These are phyloP conservation scores for Umbelopsis vinacea DNA, from an alignment of 192 early-diverging fungal species.

Conservation along the genomic window DNA sequence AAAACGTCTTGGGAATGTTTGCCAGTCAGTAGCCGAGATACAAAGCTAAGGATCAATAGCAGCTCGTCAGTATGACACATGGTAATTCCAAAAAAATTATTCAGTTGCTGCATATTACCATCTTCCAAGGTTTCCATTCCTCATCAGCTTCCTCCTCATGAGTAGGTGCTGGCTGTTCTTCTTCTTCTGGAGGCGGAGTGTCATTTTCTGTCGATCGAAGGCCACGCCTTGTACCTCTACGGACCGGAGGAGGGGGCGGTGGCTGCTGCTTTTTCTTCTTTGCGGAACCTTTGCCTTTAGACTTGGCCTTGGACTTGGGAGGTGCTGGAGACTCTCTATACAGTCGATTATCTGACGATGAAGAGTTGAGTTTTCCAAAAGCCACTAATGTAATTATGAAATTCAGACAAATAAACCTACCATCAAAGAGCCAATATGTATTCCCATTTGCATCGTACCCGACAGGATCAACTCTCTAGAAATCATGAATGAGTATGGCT, in stretches of 20 bases:
- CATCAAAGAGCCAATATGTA: conserved; percentile 83
- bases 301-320: conserved; percentile 30
- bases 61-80: not conserved
- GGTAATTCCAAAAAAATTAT: too few species aligned
- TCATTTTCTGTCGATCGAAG: not conserved
- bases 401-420: conserved; percentile 35
- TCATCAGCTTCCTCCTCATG: conserved; percentile 49
- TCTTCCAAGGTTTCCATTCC: conserved; percentile 49
- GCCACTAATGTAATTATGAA: not conserved
- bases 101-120: conserved; percentile 13
- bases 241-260: conserved; percentile 25
- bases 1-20: conserved; percentile 64
- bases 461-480: conserved; percentile 74
- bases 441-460: conserved; percentile 70
- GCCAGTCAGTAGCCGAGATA: conserved; percentile 63
- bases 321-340: conserved; percentile 62
- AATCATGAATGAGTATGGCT: not conserved
- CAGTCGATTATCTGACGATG: conserved; percentile 65
- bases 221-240: conserved; percentile 35
- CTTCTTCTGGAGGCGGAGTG: not conserved
- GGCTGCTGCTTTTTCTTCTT: conserved; percentile 33
- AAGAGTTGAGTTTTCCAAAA: not conserved
- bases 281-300: conserved; percentile 28
- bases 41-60: conserved; percentile 47
- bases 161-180: conserved; percentile 24